phyloP scores from a whole-genome alignment of 768 basidiomycete genomes.

The Trametes gibbosa region DNA sequence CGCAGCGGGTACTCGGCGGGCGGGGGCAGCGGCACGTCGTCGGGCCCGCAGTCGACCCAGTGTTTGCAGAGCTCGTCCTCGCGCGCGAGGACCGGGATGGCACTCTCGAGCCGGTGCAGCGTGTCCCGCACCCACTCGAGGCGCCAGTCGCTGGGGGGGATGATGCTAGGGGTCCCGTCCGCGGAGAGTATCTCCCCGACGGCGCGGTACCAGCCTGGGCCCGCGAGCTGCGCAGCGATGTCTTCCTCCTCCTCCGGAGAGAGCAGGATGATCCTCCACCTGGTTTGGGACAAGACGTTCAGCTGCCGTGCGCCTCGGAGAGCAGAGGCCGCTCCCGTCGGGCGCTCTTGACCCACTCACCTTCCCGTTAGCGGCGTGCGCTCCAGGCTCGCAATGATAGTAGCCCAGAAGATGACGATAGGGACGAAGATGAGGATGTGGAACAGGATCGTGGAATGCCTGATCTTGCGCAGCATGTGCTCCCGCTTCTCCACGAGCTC shows the following conservation, averaged over 20 bases:
- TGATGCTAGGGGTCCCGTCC: slow-evolving; percentile 56
- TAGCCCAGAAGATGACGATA: slow-evolving; percentile 58
- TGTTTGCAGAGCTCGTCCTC: slow-evolving; percentile 54
- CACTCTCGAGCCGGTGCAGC: slow-evolving; percentile 71
- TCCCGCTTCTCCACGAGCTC: slow-evolving; percentile 53
- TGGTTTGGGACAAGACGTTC: slow-evolving; percentile 26
- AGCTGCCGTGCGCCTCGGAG: too few relatives aligned
- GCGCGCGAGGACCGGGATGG: slow-evolving; percentile 63
- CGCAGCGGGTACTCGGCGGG: slow-evolving; percentile 77
- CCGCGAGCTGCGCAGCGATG: slow-evolving; percentile 78
- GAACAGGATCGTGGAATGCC: slow-evolving; percentile 47
- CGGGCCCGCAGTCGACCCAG: slow-evolving; percentile 52
- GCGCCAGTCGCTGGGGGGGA: slow-evolving; percentile 85
- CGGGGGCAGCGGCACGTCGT: slow-evolving; percentile 68
- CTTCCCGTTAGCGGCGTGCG: slow-evolving; percentile 83
- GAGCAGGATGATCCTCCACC: slow-evolving; percentile 84
- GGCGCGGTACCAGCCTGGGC: slow-evolving; percentile 82
- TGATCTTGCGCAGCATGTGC: slow-evolving; percentile 45
- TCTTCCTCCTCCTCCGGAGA: slow-evolving; percentile 93
- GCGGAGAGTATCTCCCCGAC: slow-evolving; percentile 75
- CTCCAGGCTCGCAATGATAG: slow-evolving; percentile 71
- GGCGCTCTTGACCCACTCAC: slow-evolving; percentile 37
- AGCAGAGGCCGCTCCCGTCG: not conserved
- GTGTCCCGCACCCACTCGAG: slow-evolving; percentile 83
- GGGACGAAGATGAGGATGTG: slow-evolving; percentile 62